Conservation (phyloP, 306 rosid genomes). For the Castanea mollissima region DNA sequence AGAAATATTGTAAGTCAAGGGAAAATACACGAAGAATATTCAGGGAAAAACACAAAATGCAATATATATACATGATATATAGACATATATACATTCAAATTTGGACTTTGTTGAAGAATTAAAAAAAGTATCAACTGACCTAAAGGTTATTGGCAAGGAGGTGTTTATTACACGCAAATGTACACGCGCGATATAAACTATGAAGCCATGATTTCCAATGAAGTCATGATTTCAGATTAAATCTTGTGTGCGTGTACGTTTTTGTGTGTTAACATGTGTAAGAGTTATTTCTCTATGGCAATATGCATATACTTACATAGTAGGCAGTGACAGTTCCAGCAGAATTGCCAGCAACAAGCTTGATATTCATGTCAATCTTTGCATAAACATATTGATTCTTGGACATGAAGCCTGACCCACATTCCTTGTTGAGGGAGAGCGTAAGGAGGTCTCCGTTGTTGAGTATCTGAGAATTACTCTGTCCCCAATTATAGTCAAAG, state of each 20-base stretch:
- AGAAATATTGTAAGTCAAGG: no score
- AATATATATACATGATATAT: no score
- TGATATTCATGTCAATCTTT: constrained; percentile 42
- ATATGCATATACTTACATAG: constrained; percentile 19
- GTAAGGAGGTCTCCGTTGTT: constrained; percentile 30
- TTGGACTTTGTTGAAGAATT: no score
- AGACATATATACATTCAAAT: no score
- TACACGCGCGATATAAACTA: neutral
- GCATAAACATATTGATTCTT: constrained; percentile 30
- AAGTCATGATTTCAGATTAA: no score
- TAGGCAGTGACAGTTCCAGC: constrained; percentile 46
- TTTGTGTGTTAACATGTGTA: no score
- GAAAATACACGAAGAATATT: no score
- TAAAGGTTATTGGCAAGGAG: no score
- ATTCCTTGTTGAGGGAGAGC: constrained; percentile 29
- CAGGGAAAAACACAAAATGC: no score
- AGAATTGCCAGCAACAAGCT: constrained; percentile 40
- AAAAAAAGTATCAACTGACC: no score
- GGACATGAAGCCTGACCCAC: constrained; percentile 44
- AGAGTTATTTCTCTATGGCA: neutral
- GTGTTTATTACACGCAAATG: no score
- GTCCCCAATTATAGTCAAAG: constrained; percentile 36
- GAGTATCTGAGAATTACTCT: constrained; percentile 14
- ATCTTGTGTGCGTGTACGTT: no score
- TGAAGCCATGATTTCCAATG: neutral